These are phyloP conservation scores for Erysimum cheiri DNA, from an alignment of 441 rosid species.

Conservation along the genomic window DNA sequence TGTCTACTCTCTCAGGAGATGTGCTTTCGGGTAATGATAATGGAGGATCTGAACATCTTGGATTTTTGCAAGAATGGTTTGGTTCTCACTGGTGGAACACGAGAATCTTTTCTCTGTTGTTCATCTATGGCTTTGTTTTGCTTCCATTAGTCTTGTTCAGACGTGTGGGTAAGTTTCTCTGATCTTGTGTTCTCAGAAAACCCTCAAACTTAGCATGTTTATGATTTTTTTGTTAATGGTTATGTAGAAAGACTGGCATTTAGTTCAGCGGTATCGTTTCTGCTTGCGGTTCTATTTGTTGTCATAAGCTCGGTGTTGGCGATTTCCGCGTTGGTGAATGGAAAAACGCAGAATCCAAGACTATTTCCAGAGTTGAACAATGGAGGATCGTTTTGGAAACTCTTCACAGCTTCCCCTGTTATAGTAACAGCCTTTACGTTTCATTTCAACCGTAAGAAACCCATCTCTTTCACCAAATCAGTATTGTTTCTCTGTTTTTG, in stretches of 20 bases:
- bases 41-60: conserved; percentile 63
- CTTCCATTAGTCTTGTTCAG: conserved; percentile 69
- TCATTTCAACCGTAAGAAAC: conserved; percentile 79
- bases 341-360: conserved; percentile 65
- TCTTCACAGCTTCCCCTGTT: conserved; percentile 87
- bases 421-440: conserved; percentile 92
- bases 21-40: conserved; percentile 65
- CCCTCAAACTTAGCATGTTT: background rate
- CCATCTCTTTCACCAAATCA: background rate
- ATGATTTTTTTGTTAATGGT: background rate
- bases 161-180: conserved; percentile 60
- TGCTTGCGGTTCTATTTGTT: conserved; percentile 79
- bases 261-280: conserved; percentile 80
- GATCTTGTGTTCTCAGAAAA: background rate
- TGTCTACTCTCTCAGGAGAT: conserved; percentile 66
- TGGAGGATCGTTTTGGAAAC: conserved; percentile 66
- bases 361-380: conserved; percentile 58
- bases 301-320: conserved; percentile 73
- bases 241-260: conserved; percentile 66
- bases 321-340: conserved; percentile 59
- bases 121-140: conserved; percentile 56
- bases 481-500: conserved; percentile 14
- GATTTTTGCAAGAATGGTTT: conserved; percentile 83
- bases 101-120: conserved; percentile 58
- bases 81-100: conserved; percentile 85